phyloP scores from a whole-genome alignment of 345 rosid genomes.

The Boechera divaricarpa region DNA sequence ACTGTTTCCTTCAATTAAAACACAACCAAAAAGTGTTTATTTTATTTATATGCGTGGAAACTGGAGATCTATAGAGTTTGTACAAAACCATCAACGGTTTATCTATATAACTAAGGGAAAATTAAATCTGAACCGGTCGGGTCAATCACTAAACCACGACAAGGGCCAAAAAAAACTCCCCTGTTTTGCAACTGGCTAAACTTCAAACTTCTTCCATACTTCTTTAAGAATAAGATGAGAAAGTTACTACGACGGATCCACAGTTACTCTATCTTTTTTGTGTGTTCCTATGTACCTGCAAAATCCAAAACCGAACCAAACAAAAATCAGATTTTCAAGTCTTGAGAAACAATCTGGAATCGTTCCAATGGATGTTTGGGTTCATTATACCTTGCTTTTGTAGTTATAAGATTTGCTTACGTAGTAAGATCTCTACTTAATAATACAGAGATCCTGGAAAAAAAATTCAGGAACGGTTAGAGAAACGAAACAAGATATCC shows the following conservation, averaged over 20 bases:
- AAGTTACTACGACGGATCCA: constrained; percentile 34
- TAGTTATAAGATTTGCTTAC: constrained; percentile 14
- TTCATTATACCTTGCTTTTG: constrained; percentile 22
- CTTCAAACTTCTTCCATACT: constrained; percentile 47
- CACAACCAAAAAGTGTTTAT: neutral
- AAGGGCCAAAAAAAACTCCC: constrained; percentile 39
- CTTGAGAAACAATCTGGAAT: neutral
- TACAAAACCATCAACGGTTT: constrained; percentile 30
- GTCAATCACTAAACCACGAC: constrained; percentile 39
- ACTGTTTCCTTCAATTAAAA: constrained; percentile 3
- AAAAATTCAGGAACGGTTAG: constrained; percentile 2
- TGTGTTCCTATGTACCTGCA: constrained; percentile 37
- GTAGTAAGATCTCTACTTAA: constrained; percentile 37
- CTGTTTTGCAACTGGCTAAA: constrained; percentile 22
- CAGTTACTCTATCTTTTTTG: constrained; percentile 14
- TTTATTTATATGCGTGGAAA: constrained; percentile 42
- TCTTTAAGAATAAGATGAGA: constrained; percentile 43
- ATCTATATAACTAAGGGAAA: constrained; percentile 11
- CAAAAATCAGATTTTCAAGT: neutral
- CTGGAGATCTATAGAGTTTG: constrained; percentile 29
- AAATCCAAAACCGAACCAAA: neutral
- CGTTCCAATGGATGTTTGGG: neutral
- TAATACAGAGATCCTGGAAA: constrained; percentile 45
- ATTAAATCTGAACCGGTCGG: constrained; percentile 30
- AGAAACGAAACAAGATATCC: constrained; percentile 14